A percentile compares a stretch with the other conserved stretches of the same genome.
phyloP scores from a whole-genome alignment of 352 stramenopile species.

The Blastocystis sp. region DNA sequence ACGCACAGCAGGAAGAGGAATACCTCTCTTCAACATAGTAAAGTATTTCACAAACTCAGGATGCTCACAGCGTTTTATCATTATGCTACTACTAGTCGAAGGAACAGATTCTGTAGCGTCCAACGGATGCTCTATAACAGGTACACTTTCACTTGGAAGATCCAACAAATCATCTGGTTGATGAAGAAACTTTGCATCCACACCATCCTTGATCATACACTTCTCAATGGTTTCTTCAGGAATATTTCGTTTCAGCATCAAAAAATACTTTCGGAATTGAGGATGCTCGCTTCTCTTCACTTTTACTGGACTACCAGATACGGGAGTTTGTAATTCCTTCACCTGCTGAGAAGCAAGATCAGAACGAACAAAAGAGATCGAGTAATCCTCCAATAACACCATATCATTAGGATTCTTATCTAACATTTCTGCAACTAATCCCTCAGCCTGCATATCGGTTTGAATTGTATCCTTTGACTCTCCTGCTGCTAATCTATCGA shows the following conservation, averaged over 20 bases:
- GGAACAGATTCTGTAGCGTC: neutral
- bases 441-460: constrained; percentile 1
- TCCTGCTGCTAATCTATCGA: constrained; percentile 27
- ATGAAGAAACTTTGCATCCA: constrained; percentile 32
- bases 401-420: constrained; percentile 41
- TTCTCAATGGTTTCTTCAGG: neutral
- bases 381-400: constrained; percentile 34
- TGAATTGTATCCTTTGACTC: constrained; percentile 25
- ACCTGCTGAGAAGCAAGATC: neutral
- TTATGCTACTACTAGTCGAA: neutral
- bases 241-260: constrained; percentile 48
- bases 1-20: neutral
- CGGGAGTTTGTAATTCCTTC: neutral
- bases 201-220: constrained; percentile 18
- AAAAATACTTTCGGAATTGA: constrained; percentile 39
- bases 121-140: neutral
- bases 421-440: neutral
- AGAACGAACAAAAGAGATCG: neutral
- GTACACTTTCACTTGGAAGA: neutral
- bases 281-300: neutral
- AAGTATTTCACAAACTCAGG: constrained; percentile 42
- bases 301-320: neutral
- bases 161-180: neutral
- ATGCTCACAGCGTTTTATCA: constrained; percentile 39
- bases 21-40: constrained; percentile 41